Base-by-base conservation (phyloP, 441 rosid species). In the Jatropha podagrica region DNA sequence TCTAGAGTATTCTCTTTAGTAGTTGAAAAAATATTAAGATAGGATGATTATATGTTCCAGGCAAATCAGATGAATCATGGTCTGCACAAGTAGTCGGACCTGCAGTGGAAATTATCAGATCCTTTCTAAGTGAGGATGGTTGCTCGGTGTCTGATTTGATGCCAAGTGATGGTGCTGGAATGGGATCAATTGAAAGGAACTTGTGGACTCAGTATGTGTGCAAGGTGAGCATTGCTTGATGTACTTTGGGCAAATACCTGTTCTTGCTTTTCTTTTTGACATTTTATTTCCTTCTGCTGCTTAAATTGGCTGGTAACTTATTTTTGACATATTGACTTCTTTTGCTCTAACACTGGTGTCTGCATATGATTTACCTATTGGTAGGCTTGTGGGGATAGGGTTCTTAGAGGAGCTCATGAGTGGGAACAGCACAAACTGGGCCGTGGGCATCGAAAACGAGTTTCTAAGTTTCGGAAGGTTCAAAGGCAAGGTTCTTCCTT, bases 391-490 rank as follows among this genome's bases (percentile, higher is more conserved):
- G 97, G 97, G 27, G 84, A 92, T 83, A 87, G 84, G 73, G 86
- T 91, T 40, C 96, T 95, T 62, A 86, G 98, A 86, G 99, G 98
- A 79, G 90, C 84, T 42, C 90, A 91, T 32, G 97, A 95, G 68
- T 95, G 99, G 99, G 99, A 93, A 76, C 93, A 93, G 73, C 98
- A 95, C 80, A 81, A 64, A 76, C 87, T 85, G 77, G 97, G 98
- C 37, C 92, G 93, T 17, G 74, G 90, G 40, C 99, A 95, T 85
- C 88, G 95, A 54, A 95, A 91, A 83, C 88, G 96, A 76, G 64
- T 78, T 72, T 84, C 84, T 7, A 73, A 82, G 62, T 80, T 86
- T 26, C 84, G 81, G 79, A 91, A 87, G 78, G 58, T 85, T 76
- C 73, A 49, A 66, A 32, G 44, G 48, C 85, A 76, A 46, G 65